Conservation (phyloP, 495 filamentous ascomycete species). For the Xylaria bambusicola region DNA sequence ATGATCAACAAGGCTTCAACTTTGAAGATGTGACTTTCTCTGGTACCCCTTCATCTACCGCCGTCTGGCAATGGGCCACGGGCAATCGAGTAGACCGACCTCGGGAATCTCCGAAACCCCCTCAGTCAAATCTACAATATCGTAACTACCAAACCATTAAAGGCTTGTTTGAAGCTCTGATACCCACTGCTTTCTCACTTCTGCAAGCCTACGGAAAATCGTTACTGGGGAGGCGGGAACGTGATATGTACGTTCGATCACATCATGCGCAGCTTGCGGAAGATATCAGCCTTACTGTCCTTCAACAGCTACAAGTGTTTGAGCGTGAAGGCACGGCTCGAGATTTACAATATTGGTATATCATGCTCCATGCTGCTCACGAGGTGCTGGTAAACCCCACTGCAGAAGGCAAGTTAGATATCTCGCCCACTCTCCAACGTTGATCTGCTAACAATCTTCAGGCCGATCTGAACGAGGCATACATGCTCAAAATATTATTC, state of each 20-base stretch:
- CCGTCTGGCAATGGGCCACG: conserved; percentile 27
- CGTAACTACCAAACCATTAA: conserved; percentile 77
- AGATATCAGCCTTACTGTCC: conserved; percentile 68
- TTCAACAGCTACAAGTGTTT: conserved; percentile 60
- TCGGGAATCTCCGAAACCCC: conserved; percentile 35
- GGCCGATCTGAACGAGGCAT: conserved; percentile 29
- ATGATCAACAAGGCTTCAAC: conserved; percentile 13
- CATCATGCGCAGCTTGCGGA: conserved; percentile 74
- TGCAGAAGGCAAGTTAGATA: conserved; percentile 63
- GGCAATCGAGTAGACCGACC: conserved; percentile 8
- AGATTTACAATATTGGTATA: conserved; percentile 75
- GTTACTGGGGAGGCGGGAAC: conserved; percentile 68
- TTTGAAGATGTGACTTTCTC: conserved; percentile 26
- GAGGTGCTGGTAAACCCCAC: conserved; percentile 59
- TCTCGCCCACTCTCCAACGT: conserved; percentile 9
- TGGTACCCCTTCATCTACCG: conserved; percentile 21
- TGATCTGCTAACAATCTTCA: conserved; percentile 10
- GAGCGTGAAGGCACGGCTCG: conserved; percentile 32
- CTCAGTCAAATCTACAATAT: conserved; percentile 52
- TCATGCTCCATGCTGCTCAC: conserved; percentile 73
- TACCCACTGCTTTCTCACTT: conserved; percentile 71
- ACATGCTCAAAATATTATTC: conserved; percentile 64
- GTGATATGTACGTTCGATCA: conserved; percentile 63
- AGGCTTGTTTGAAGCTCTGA: conserved; percentile 72
- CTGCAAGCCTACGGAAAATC: conserved; percentile 79